These are phyloP conservation scores for Delphinella strobiligena DNA, from an alignment of 2,329 filamentous ascomycete species.

Conservation along the genomic window DNA sequence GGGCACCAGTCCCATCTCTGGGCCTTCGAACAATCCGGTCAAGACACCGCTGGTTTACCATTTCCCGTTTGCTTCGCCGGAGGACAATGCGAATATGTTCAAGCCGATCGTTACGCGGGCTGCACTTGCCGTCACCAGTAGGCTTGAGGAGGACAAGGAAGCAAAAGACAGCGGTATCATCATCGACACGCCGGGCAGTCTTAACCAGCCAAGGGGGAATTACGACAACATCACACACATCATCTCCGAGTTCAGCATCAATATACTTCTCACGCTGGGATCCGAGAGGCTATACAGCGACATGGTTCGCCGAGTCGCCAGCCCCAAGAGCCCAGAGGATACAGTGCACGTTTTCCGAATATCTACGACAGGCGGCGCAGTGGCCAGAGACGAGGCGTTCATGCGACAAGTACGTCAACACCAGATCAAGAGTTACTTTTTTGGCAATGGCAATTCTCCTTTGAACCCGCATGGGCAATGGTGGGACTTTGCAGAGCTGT, in stretches of 20 bases:
- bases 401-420: constrained; percentile 63
- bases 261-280: constrained; percentile 70
- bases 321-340: constrained; percentile 41
- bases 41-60: constrained; percentile 88
- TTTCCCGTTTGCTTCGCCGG: constrained; percentile 62
- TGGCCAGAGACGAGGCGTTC: constrained; percentile 60
- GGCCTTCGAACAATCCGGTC: constrained; percentile 75
- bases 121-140: constrained; percentile 64
- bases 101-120: constrained; percentile 63
- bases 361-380: constrained; percentile 75
- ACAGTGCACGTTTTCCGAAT: constrained; percentile 64
- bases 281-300: constrained; percentile 66
- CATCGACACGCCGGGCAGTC: constrained; percentile 67
- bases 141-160: constrained; percentile 62
- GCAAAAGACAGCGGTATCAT: constrained; percentile 67
- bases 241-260: constrained; percentile 55
- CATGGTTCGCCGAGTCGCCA: constrained; percentile 53
- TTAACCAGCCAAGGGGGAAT: constrained; percentile 51
- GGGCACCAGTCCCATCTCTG: constrained; percentile 82
- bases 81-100: constrained; percentile 53
- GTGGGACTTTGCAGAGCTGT: constrained; percentile 62
- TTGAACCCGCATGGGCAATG: constrained; percentile 81
- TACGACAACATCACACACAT: constrained; percentile 75
- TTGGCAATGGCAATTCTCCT: constrained; percentile 54
- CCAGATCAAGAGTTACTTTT: constrained; percentile 86